Conservation (phyloP, 805 yeast species). For the Trichomonascus vanleenenianus region DNA sequence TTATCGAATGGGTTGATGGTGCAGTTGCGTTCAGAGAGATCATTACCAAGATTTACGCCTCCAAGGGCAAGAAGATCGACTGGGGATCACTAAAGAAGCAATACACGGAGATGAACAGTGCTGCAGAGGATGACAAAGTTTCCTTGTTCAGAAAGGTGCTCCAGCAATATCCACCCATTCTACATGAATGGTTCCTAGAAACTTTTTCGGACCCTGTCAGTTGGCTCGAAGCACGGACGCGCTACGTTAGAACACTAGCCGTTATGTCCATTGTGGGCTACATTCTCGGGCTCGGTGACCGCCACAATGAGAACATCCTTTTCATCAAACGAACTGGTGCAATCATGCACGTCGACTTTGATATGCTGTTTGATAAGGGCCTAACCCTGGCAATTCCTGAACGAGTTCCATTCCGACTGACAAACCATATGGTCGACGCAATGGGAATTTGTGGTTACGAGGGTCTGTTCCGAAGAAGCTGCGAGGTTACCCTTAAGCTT, state of each 20-base stretch:
- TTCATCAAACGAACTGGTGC: conserved; percentile 67
- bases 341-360: conserved; percentile 91
- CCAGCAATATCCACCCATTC: conserved; percentile 38
- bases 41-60: conserved; percentile 37
- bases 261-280: conserved; percentile 98
- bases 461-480: conserved; percentile 77
- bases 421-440: conserved; percentile 84
- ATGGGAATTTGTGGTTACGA: conserved; percentile 83
- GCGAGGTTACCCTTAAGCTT: conserved; percentile 73
- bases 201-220: conserved; percentile 81
- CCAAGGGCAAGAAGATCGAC: conserved; percentile 32
- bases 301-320: conserved; percentile 90
- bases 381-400: conserved; percentile 76
- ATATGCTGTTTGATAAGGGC: conserved; percentile 83
- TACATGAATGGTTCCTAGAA: conserved; percentile 82
- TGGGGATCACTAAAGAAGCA: conserved; percentile 22
- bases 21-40: conserved; percentile 66
- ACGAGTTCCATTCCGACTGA: conserved; percentile 86
- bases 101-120: conserved; percentile 18
- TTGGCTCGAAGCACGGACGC: conserved; percentile 77
- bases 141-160: conserved; percentile 30
- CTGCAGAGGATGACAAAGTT: conserved; percentile 29
- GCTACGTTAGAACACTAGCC: conserved; percentile 72
- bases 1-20: conserved; percentile 82
- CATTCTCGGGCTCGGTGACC: conserved; percentile 87